phyloP scores from a whole-genome alignment of 2,329 filamentous ascomycete species.

The Epichloe sibirici region DNA sequence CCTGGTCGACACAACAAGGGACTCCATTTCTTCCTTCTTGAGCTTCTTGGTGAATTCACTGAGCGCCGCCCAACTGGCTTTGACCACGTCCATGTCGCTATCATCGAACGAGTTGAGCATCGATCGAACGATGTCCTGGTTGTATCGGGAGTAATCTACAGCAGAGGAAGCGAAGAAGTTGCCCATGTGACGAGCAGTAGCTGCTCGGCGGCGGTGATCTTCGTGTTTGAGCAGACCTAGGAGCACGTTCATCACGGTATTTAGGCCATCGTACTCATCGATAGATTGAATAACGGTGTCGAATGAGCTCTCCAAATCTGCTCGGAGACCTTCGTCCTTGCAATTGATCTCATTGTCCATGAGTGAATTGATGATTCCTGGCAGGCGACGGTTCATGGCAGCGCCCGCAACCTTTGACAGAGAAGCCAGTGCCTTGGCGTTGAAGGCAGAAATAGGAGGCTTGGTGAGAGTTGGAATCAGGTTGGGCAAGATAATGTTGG shows the following conservation, averaged over 20 bases:
- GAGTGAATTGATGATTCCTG: conserved; percentile 81
- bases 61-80: conserved; percentile 78
- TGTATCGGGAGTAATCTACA: conserved; percentile 89
- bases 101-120: conserved; percentile 90
- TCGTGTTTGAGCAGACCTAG: conserved; percentile 81
- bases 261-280: conserved; percentile 91
- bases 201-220: conserved; percentile 72
- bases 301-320: conserved; percentile 69
- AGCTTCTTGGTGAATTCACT: conserved; percentile 79
- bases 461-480: conserved; percentile 87
- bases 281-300: conserved; percentile 85
- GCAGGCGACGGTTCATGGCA: conserved; percentile 81
- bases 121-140: conserved; percentile 86
- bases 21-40: conserved; percentile 96
- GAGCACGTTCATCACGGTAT: conserved; percentile 90
- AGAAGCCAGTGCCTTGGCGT: conserved; percentile 86
- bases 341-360: conserved; percentile 82
- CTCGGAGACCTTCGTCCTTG: conserved; percentile 59
- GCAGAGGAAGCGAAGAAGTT: conserved; percentile 73
- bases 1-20: conserved; percentile 72
- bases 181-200: conserved; percentile 66
- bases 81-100: conserved; percentile 69
- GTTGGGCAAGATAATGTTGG: conserved; percentile 93
- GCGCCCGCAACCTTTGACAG: conserved; percentile 81
- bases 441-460: conserved; percentile 85